Evolutionary conservation across 2,329 filamentous ascomycete genomes (phyloP), one percentile per base, ranked within the genome.

Genomic region (Colletotrichum eleusines): DNA sequence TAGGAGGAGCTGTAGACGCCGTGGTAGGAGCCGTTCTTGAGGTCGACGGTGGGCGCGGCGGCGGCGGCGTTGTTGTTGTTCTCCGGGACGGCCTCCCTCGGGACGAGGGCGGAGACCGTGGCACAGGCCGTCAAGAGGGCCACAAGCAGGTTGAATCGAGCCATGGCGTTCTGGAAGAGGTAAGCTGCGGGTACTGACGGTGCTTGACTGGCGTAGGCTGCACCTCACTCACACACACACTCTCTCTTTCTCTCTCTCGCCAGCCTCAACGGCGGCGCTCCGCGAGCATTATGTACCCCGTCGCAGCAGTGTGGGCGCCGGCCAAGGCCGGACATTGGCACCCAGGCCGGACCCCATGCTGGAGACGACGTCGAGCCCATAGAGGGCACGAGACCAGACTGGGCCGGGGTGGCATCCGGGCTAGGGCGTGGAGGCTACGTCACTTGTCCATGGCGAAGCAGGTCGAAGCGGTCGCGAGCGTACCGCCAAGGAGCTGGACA

Each of bases 1-100:
- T 84, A 86, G 1, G 76, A 71, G 0, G 78, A 54, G 46, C 80
- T 81, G 66, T 80, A 77, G 1, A 80, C 69, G 7, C 86, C 86
- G 31, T 75, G 70, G 72, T 86, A 86, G 0, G 85, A 70, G 23
- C 72, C 72, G 42, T 71, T 69, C 38, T 60, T 61, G 8, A 72
- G 59, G 42, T 73, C 57, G 9, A 58, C 72, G 18, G 50, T 55
- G 33, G 72, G 70, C n/a, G 42, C 44, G 44, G 48, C 46, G 68
- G 50, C 58, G 28, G 38, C 33, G 51, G 35, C 62, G 38, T 31
- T 26, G 57, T 53, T 63, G 38, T 46, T 40, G 57, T 54, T 71
- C 28, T 31, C 40, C 57, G 63, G 68, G 18, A 51, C n/a, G 53
- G n/a, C 44, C 46, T 71, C 58, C 42, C 69, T 55, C 57, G 58